Base-by-base conservation (phyloP, 495 filamentous ascomycete genomes). In the Xylaria curta region DNA sequence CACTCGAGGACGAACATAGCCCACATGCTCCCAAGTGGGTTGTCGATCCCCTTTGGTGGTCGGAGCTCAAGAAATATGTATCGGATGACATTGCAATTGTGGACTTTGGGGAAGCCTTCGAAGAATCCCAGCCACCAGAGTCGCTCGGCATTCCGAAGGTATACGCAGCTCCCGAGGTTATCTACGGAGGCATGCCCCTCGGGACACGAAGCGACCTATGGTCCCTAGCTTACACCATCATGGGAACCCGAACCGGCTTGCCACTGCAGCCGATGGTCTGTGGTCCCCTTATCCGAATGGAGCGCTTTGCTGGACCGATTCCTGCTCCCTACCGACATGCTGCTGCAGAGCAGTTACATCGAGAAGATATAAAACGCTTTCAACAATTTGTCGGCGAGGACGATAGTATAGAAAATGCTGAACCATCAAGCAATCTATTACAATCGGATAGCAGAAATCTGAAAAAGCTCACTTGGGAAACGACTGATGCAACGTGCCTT, bases 101-200 rank as follows among this genome's bases (percentile, higher is more conserved):
- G 4, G 78, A 80, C 69, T 76, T 76, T 47, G 77, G 77, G 2
- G 59, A 77, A 24, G 49, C 65, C n/a, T 67, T 67, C 21, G 60
- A 71, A 59, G 60, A 74, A 0, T 76, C 74, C 49, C 38, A 15
- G 1, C 61, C 68, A 0, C 68, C 74, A 1, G 1, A 46, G 1
- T 9, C 24, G 1, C 68, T 70, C 3, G 70, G 75, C 1, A 73
- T 76, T 21, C 72, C 75, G 2, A 17, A 24, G 3, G 5, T 44
- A 0, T 78, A 70, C 26, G 72, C 75, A 17, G 36, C 73, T 15
- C 78, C 75, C 6, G 77, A 78, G 44, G 60, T 70, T 2, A 0
- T 73, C 56, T 77, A 78, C 21, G 46, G 64, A 4, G 60, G 19
- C 24, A 44, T 38, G 17, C 19, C 17, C 0, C 31, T 70, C 4